phyloP scores from a whole-genome alignment of 805 yeast genomes.

The Metschnikowia gelsemii region DNA sequence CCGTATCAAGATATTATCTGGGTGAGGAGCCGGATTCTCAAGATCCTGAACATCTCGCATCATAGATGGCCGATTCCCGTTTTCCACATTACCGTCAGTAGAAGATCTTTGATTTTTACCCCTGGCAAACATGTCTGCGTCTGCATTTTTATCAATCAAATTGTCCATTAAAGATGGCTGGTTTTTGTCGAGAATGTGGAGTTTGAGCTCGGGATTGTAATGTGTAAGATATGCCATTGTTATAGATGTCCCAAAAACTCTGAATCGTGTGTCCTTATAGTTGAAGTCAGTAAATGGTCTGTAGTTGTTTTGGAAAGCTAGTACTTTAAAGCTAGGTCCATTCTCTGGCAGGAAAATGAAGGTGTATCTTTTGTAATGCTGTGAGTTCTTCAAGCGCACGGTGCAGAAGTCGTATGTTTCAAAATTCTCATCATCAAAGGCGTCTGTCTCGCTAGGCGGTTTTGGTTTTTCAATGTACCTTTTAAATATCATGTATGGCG shows the following conservation, averaged over 20 bases:
- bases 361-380: conserved; percentile 27
- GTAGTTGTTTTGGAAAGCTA: conserved; percentile 36
- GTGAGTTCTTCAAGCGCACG: conserved; percentile 30
- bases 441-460: conserved; percentile 19
- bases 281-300: conserved; percentile 41
- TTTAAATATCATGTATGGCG: conserved; percentile 36
- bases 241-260: conserved; percentile 39
- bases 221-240: conserved; percentile 28
- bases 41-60: conserved; percentile 8
- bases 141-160: conserved; percentile 28
- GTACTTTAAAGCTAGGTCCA: conserved; percentile 25
- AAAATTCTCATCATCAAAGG: conserved; percentile 25
- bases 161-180: conserved; percentile 39
- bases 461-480: conserved; percentile 32
- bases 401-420: conserved; percentile 38
- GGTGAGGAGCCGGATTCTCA: conserved; percentile 35
- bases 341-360: conserved; percentile 28
- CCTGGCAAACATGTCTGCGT: background rate
- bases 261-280: conserved; percentile 37
- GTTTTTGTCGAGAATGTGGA: conserved; percentile 34
- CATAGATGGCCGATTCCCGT: background rate
- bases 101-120: conserved; percentile 3
- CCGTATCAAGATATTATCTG: conserved; percentile 24
- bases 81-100: background rate
- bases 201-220: conserved; percentile 34